phyloP scores from a whole-genome alignment of 2,329 filamentous ascomycete species.

The Penicillium sp. region DNA sequence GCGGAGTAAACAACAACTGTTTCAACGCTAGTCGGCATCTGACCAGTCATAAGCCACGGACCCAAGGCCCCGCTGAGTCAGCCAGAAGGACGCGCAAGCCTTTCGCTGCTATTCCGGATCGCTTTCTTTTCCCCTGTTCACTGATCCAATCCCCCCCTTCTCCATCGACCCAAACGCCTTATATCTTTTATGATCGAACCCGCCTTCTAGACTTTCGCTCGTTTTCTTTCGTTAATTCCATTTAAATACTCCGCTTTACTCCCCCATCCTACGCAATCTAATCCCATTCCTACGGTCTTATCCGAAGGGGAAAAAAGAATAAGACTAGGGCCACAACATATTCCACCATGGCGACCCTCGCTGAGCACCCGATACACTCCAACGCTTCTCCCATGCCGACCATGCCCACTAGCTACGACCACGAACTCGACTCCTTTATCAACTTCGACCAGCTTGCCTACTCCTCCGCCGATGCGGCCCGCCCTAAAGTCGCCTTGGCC shows the following conservation, averaged over 20 bases:
- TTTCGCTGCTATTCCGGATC: conserved; percentile 9
- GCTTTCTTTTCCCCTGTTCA: conserved; percentile 4
- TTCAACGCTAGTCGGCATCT: not conserved
- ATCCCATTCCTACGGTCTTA: not conserved
- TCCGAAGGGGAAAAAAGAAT: not conserved
- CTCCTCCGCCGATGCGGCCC: conserved; percentile 36
- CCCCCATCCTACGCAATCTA: conserved; percentile 1
- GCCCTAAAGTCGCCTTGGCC: conserved; percentile 36
- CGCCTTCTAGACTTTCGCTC: conserved; percentile 12
- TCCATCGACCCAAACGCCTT: conserved; percentile 16
- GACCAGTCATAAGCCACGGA: conserved; percentile 2
- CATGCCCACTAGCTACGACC: conserved; percentile 40
- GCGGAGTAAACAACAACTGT: conserved; percentile 13
- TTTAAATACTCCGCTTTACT: not conserved
- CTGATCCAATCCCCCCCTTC: conserved; percentile 6
- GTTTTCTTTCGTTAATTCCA: conserved; percentile 9
- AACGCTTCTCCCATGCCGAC: conserved; percentile 31
- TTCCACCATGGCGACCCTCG: conserved; percentile 36
- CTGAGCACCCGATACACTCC: conserved; percentile 34
- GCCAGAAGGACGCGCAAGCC: conserved; percentile 36
- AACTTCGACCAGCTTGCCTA: conserved; percentile 48
- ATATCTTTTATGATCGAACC: conserved; percentile 4
- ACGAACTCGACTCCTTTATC: conserved; percentile 49
- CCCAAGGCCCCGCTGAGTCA: conserved; percentile 27
- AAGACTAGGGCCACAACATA: not conserved